A percentile compares a stretch with the other conserved stretches of the same genome.
Conservation (phyloP, 2,329 filamentous ascomycete species). For the Cucurbitaria berberidis region DNA sequence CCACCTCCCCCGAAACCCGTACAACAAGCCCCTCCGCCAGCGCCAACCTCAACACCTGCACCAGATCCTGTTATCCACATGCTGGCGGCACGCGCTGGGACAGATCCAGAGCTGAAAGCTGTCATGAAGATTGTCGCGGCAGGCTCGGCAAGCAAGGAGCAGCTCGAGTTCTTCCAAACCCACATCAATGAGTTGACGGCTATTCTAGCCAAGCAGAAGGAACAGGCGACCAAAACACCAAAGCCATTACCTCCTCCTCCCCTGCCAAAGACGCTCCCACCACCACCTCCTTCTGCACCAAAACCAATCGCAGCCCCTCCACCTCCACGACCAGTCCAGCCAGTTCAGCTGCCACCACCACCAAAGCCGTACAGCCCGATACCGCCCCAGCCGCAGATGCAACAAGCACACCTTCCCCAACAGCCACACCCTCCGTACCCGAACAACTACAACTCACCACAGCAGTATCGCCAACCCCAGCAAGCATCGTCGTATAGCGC, state of each 20-base stretch:
- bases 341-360: background rate
- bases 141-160: constrained; percentile 72
- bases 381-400: constrained; percentile 21
- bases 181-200: constrained; percentile 80
- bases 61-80: constrained; percentile 83
- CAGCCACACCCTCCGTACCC: constrained; percentile 28
- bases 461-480: constrained; percentile 30
- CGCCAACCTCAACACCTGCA: constrained; percentile 42
- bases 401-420: constrained; percentile 25
- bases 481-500: constrained; percentile 43
- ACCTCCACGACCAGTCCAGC: constrained; percentile 15
- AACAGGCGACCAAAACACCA: constrained; percentile 32
- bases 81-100: constrained; percentile 75
- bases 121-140: constrained; percentile 85
- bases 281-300: constrained; percentile 16
- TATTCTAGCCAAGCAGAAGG: constrained; percentile 53
- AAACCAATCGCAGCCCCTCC: constrained; percentile 11
- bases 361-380: constrained; percentile 25
- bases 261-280: constrained; percentile 15
- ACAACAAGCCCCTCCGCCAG: constrained; percentile 29
- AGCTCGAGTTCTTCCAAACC: constrained; percentile 76
- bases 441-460: constrained; percentile 30
- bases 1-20: constrained; percentile 40
- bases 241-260: constrained; percentile 23
- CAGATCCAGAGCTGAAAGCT: constrained; percentile 73